phyloP scores from a whole-genome alignment of 2,329 filamentous ascomycete genomes.

The Cladophialophora exuberans region DNA sequence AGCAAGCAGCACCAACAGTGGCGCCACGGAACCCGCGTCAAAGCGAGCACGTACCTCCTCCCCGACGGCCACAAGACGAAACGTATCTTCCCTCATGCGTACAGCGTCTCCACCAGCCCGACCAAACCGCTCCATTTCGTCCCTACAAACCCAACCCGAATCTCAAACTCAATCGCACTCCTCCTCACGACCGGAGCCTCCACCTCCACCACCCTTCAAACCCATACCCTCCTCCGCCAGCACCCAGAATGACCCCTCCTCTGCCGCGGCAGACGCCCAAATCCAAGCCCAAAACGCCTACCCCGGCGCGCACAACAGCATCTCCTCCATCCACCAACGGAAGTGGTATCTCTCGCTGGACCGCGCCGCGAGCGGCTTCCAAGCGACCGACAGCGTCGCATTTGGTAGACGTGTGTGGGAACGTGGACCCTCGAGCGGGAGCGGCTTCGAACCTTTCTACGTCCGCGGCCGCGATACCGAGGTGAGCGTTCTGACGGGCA shows the following conservation, averaged over 20 bases:
- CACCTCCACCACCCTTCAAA: slow-evolving; percentile 1
- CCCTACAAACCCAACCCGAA: neutral
- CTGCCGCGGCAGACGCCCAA: slow-evolving; percentile 36
- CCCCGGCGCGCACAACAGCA: slow-evolving; percentile 65
- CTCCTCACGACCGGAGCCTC: slow-evolving; percentile 4
- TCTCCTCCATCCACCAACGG: slow-evolving; percentile 69
- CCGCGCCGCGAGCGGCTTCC: slow-evolving; percentile 61
- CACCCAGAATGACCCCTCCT: slow-evolving; percentile 8
- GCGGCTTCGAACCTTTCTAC: slow-evolving; percentile 61
- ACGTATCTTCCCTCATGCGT: slow-evolving; percentile 27
- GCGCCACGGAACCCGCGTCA: no score
- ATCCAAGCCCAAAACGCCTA: slow-evolving; percentile 68
- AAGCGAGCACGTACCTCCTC: neutral
- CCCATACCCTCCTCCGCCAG: slow-evolving; percentile 14
- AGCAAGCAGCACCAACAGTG: no score
- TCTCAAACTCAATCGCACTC: neutral
- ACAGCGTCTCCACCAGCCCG: slow-evolving; percentile 27
- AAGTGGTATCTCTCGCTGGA: slow-evolving; percentile 70
- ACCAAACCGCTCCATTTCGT: slow-evolving; percentile 2
- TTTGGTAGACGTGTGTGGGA: slow-evolving; percentile 35
- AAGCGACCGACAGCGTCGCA: slow-evolving; percentile 10
- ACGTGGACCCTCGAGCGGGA: slow-evolving; percentile 23
- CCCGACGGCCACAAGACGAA: slow-evolving; percentile 7
- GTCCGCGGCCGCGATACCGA: slow-evolving; percentile 65
- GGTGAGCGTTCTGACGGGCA: slow-evolving; percentile 68